Evolutionary conservation across 2,329 filamentous ascomycete species (phyloP).

Genomic region (Orbilia oligospora): DNA sequence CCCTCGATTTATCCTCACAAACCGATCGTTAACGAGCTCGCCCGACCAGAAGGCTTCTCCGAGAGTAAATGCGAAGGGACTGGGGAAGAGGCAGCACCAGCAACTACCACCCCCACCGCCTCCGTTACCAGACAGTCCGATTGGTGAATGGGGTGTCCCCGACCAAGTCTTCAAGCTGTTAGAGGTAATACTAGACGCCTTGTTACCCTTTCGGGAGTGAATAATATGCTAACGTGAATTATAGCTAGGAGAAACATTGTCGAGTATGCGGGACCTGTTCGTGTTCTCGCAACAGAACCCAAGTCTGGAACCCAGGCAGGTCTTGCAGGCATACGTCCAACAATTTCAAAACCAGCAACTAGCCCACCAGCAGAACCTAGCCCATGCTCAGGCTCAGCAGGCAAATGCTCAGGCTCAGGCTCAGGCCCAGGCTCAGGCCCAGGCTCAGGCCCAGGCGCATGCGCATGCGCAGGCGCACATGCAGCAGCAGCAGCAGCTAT

Average conservation of each 20-base stretch:
- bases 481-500: constrained; percentile 66
- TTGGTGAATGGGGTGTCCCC: constrained; percentile 72
- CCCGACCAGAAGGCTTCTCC: constrained; percentile 73
- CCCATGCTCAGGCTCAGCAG: constrained; percentile 64
- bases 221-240: constrained; percentile 46
- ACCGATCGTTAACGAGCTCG: constrained; percentile 66
- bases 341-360: constrained; percentile 68
- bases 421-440: constrained; percentile 64
- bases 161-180: constrained; percentile 74
- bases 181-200: constrained; percentile 70
- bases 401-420: constrained; percentile 61
- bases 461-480: constrained; percentile 62
- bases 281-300: constrained; percentile 73
- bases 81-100: constrained; percentile 70
- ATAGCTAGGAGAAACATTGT: constrained; percentile 77
- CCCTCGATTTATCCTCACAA: constrained; percentile 75
- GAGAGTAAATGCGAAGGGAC: constrained; percentile 72
- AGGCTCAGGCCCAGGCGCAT: constrained; percentile 63
- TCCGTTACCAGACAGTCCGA: constrained; percentile 68
- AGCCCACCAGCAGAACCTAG: constrained; percentile 64
- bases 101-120: constrained; percentile 65
- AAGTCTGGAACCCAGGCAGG: constrained; percentile 72
- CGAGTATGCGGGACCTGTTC: constrained; percentile 75
- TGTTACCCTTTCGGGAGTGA: constrained; percentile 2
- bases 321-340: constrained; percentile 69